Evolutionary conservation across 2,329 filamentous ascomycete species (phyloP), one percentile per base, ranked within the genome.

Genomic region (Aspergillus sp.): DNA sequence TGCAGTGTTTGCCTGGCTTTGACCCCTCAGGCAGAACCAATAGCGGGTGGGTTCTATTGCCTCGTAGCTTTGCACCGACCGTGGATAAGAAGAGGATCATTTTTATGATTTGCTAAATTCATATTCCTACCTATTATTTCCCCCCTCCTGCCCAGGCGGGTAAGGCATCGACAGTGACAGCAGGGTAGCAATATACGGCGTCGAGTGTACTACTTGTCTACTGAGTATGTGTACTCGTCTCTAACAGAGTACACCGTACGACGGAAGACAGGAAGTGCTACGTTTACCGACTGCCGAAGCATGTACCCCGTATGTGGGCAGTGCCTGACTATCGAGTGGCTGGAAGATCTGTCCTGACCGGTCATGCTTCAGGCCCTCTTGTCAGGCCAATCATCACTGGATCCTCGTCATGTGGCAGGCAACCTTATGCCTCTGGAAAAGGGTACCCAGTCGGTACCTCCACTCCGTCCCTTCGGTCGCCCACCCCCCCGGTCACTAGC

Each of bases 1-100:
- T 58, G 60, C 52, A 52, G 6, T 46, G 58, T 60, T 58, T 62
- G 57, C 29, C 11, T 18, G 10, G 32, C 14, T 36, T 36, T 2
- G 26, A 29, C 26, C 26, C 26, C 26, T 29, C 58, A 61, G 59
- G 39, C 29, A 53, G 47, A 46, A 50, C 58, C 57, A 59, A 56
- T 63, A 53, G 24, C 46, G 46, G 5, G 32, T 12, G 14, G 32
- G 32, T 36, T 36, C 32, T 16, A 12, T 36, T 12, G 32, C 20
- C 11, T 39, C 14, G 29, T 52, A 51, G 20, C 32, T 36, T 36
- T 36, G 11, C 12, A 29, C 32, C 32, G 32, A 36, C 32, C 32
- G 32, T 36, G 32, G 32, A 36, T 12, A 6, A 16, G 11, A 36
- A 36, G 32, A 7, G 11, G 32, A 36, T 14, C 11, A 36, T 14